Evolutionary conservation across 2,329 filamentous ascomycete genomes (phyloP).

Genomic region (Neobulgaria alba): DNA sequence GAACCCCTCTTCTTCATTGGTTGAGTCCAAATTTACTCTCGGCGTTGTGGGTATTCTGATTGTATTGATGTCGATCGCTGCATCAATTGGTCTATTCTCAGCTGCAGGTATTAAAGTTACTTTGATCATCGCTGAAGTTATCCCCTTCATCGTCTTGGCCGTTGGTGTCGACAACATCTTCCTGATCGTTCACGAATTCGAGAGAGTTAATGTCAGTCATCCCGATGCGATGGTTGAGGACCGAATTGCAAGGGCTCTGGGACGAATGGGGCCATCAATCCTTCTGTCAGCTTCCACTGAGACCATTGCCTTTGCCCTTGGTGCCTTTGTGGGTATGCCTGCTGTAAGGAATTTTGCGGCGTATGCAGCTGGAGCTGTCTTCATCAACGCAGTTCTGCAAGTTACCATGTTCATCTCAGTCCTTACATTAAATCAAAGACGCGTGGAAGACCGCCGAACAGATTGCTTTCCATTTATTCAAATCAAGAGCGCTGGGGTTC

Average conservation of each 20-base stretch:
- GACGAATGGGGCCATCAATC: conserved; percentile 94
- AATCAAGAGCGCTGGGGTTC: conserved; percentile 63
- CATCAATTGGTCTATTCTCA: conserved; percentile 91
- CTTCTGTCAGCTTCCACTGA: conserved; percentile 91
- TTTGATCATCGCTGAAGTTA: conserved; percentile 95
- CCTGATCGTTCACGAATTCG: conserved; percentile 95
- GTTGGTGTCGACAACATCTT: conserved; percentile 99
- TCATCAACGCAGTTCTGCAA: conserved; percentile 95
- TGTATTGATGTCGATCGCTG: conserved; percentile 93
- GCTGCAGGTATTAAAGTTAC: conserved; percentile 89
- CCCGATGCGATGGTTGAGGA: conserved; percentile 83
- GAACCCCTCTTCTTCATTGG: conserved; percentile 76
- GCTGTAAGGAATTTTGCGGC: conserved; percentile 95
- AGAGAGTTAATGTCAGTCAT: conserved; percentile 85
- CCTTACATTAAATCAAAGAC: conserved; percentile 79
- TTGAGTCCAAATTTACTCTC: conserved; percentile 93
- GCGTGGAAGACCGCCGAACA: conserved; percentile 79
- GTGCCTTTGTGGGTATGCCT: conserved; percentile 93
- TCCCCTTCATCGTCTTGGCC: conserved; percentile 91
- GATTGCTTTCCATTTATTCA: conserved; percentile 90
- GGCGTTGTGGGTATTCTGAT: conserved; percentile 93
- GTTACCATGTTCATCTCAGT: conserved; percentile 96
- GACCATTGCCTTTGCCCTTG: conserved; percentile 85
- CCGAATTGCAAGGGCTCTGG: conserved; percentile 78
- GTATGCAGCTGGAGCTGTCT: conserved; percentile 90